phyloP scores from a whole-genome alignment of 352 stramenopile species.

The Halophytophthora batemanensis region DNA sequence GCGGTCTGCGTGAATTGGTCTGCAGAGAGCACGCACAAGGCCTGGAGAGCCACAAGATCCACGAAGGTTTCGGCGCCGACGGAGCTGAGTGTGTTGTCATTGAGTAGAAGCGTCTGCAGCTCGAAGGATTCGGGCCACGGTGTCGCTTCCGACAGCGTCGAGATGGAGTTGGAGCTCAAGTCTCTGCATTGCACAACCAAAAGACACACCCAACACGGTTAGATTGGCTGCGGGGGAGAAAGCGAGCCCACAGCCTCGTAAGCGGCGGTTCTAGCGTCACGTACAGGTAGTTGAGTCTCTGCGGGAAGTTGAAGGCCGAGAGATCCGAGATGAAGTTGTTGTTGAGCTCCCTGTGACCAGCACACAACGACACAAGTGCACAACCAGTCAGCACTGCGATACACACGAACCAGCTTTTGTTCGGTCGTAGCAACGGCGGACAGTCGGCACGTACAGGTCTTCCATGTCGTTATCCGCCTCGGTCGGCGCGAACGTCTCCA shows the following conservation, averaged over 20 bases:
- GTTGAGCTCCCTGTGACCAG: conserved; percentile 29
- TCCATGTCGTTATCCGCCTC: conserved; percentile 52
- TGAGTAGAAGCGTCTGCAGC: conserved; percentile 58
- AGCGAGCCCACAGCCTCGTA: too few relatives aligned
- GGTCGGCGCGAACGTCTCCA: conserved; percentile 43
- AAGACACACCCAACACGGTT: neutral
- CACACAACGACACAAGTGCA: conserved; percentile 1
- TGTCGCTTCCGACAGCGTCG: conserved; percentile 19
- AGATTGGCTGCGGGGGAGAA: too few relatives aligned
- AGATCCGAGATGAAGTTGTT: conserved; percentile 47
- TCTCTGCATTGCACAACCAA: conserved; percentile 24
- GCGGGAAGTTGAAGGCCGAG: conserved; percentile 30
- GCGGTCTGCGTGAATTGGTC: too few relatives aligned
- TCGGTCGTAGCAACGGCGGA: too few relatives aligned
- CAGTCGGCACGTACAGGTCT: conserved; percentile 33
- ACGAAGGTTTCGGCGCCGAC: conserved; percentile 41
- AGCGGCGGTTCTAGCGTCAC: too few relatives aligned
- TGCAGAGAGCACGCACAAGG: conserved; percentile 62
- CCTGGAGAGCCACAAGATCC: conserved; percentile 41
- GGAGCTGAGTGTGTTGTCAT: conserved; percentile 41
- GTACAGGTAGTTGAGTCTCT: conserved; percentile 40
- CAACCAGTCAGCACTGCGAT: neutral
- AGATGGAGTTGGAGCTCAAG: conserved; percentile 43
- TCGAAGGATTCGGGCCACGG: conserved; percentile 42
- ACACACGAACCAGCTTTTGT: too few relatives aligned